Evolutionary conservation across 805 yeast species (phyloP), one percentile per base, ranked within the genome.

Genomic region (Nakazawaea wyomingensis): DNA sequence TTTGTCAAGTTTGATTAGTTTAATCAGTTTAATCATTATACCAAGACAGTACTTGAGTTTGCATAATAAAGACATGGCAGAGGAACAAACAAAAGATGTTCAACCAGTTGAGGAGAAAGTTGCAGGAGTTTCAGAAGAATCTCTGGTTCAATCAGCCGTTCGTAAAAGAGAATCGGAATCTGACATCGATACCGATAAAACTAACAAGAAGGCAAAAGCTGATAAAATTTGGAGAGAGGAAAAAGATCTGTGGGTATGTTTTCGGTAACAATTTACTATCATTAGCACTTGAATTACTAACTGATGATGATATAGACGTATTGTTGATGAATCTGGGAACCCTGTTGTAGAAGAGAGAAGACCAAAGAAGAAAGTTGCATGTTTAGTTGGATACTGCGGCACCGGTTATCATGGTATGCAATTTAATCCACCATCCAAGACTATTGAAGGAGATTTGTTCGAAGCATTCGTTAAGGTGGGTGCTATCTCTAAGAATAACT

Each of bases 371-470:
- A 90, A 90, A 58, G 96, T 88, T 18, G 97, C 96, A 0, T 79
- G 85, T 54, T 72, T 87, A 79, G 71, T 90, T 50, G 97, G 98
- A 4, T 90, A 90, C 66, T 90, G 96, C 60, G 98, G 98, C 33
- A 82, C 96, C 1, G 97, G 97, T 0, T 90, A 90, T 64, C 93
- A 86, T 61, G 98, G 98, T 6, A 87, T 90, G 96, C 98, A 90
- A 63, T 67, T 83, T 50, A 90, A 89, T 58, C 95, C 96, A 2
- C 95, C 90, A 16, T 78, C 78, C 33, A 80, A 80, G 58, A 90
- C 98, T 17, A 90, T 90, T 50, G 98, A 90, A 64, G 93, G 90
- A 11, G 96, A 86, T 39, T 57, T 90, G 5, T 91, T 87, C 61
- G 72, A 76, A 24, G 96, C 97, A 0, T 78, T 91, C 57, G 73